Percentiles rank a stretch among this genome's conserved stretches.
These are phyloP conservation scores for Hypoxylon sp. DNA, from an alignment of 2,329 filamentous ascomycete genomes.

Conservation along the genomic window DNA sequence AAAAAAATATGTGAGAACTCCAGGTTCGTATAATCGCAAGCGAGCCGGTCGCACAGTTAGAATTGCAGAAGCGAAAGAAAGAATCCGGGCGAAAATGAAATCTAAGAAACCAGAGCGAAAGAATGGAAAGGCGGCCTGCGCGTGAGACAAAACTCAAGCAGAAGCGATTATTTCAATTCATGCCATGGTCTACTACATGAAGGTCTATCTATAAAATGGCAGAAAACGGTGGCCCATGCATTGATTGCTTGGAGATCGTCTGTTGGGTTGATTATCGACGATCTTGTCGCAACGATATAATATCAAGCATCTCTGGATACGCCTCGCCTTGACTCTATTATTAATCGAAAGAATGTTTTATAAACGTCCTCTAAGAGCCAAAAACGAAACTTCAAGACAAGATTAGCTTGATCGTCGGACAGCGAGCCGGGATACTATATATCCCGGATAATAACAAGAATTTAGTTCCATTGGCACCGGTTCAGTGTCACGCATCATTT, in stretches of 20 bases:
- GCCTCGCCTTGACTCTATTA: background rate
- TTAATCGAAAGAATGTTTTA: background rate
- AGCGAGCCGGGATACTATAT: background rate
- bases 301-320: background rate
- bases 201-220: background rate
- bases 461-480: background rate
- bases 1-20: background rate
- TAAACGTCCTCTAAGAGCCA: background rate
- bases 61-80: background rate
- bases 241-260: background rate
- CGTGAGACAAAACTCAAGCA: constrained; percentile 7
- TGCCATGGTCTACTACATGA: constrained; percentile 1
- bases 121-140: constrained; percentile 17
- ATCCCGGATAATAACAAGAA: constrained; percentile 1
- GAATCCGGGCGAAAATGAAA: background rate
- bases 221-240: background rate
- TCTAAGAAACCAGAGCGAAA: background rate
- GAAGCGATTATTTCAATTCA: constrained; percentile 1
- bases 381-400: constrained; percentile 13
- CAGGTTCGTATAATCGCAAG: background rate
- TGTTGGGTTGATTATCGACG: background rate
- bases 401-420: constrained; percentile 17
- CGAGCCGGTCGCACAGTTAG: background rate
- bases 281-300: background rate
- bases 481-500: background rate